Evolutionary conservation across 805 yeast genomes (phyloP).

Genomic region (Grigorovia humatica): DNA sequence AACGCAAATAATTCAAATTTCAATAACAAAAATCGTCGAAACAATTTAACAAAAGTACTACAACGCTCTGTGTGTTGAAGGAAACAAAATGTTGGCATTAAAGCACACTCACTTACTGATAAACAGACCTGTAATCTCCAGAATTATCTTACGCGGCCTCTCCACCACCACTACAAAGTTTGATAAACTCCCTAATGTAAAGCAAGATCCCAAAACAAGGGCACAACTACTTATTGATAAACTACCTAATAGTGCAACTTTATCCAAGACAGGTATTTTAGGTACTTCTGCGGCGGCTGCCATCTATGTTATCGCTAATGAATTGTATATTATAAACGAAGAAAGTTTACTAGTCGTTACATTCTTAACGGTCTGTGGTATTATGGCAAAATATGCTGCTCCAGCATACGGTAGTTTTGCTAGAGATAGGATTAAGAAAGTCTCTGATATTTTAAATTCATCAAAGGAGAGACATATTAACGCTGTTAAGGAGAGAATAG

Average conservation of each 20-base stretch:
- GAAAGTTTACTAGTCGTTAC: constrained; percentile 80
- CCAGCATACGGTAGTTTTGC: constrained; percentile 96
- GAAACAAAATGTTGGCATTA: neutral
- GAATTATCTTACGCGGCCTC: constrained; percentile 39
- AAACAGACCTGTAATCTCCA: constrained; percentile 16
- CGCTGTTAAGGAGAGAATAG: constrained; percentile 90
- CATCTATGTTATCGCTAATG: constrained; percentile 87
- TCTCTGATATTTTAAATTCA: constrained; percentile 69
- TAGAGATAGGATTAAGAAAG: constrained; percentile 69
- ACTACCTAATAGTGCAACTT: constrained; percentile 78
- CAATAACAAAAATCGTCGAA: neutral
- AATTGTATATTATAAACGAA: constrained; percentile 85
- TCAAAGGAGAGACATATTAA: constrained; percentile 85
- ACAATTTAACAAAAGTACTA: neutral
- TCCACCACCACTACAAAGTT: constrained; percentile 32
- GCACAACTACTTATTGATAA: constrained; percentile 86
- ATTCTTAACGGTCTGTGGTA: constrained; percentile 64
- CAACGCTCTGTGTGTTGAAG: neutral
- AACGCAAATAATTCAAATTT: too few species aligned
- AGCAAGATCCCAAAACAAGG: constrained; percentile 72
- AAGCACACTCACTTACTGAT: neutral
- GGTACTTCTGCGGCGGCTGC: constrained; percentile 95
- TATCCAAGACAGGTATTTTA: constrained; percentile 89
- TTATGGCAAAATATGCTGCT: constrained; percentile 78
- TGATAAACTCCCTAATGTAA: neutral